These are phyloP conservation scores for Fragilaria crotonensis DNA, from an alignment of 108 stramenopile genomes.

Conservation along the genomic window DNA sequence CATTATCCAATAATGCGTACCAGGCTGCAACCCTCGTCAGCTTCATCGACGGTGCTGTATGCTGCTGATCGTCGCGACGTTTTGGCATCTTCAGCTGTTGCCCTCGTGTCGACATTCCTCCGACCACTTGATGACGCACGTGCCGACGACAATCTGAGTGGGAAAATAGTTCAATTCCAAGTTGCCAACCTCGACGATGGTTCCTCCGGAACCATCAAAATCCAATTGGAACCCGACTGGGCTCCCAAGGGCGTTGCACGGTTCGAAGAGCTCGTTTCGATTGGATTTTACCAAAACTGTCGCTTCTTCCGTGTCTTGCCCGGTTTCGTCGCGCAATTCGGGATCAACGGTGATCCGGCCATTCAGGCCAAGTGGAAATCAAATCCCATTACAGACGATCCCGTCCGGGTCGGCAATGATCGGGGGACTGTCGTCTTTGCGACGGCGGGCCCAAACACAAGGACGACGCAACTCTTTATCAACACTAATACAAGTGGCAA, in stretches of 20 bases:
- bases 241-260: slow-evolving; percentile 68
- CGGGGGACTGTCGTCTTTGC: slow-evolving; percentile 88
- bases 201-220: slow-evolving; percentile 50
- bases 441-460: slow-evolving; percentile 80
- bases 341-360: slow-evolving; percentile 75
- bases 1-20: no score
- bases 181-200: slow-evolving; percentile 61
- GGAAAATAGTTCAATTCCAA: slow-evolving; percentile 49
- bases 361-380: slow-evolving; percentile 65
- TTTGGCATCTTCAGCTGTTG: no score
- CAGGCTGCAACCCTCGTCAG: no score
- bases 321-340: slow-evolving; percentile 90
- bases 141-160: no score
- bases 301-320: slow-evolving; percentile 87
- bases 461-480: slow-evolving; percentile 88
- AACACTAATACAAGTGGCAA: slow-evolving; percentile 56
- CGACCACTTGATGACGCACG: no score
- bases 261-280: slow-evolving; percentile 52
- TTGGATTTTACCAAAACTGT: slow-evolving; percentile 60
- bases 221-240: slow-evolving; percentile 70
- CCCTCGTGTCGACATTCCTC: no score
- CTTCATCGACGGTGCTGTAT: no score
- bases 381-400: slow-evolving; percentile 67
- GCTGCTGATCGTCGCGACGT: no score
- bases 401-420: slow-evolving; percentile 70